Conservation (phyloP, 352 stramenopile genomes). For the Pythium myriotylum region DNA sequence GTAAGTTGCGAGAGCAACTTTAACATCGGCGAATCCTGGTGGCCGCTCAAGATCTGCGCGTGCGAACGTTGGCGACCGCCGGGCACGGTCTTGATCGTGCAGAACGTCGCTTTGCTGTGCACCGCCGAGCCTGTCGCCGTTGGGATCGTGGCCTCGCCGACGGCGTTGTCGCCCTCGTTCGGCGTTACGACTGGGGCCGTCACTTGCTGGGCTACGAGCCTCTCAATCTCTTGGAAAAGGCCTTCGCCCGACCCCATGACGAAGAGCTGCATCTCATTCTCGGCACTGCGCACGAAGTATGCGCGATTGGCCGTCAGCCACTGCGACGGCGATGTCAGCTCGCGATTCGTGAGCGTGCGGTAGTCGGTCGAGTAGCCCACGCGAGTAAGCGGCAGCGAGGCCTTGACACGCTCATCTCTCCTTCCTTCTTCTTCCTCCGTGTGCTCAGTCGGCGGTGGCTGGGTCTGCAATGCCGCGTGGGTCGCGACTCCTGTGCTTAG, state of each 20-base stretch:
- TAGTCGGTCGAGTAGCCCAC: conserved; percentile 62
- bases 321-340: conserved; percentile 39
- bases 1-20: conserved; percentile 66
- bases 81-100: conserved; percentile 59
- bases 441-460: not conserved
- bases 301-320: conserved; percentile 47
- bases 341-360: conserved; percentile 47
- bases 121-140: conserved; percentile 33
- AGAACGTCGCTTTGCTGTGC: conserved; percentile 75
- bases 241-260: conserved; percentile 73
- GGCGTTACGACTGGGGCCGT: conserved; percentile 43
- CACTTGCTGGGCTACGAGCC: conserved; percentile 62
- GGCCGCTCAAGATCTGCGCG: conserved; percentile 31
- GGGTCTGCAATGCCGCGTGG: conserved; percentile 14
- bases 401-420: conserved; percentile 7
- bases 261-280: conserved; percentile 81
- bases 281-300: conserved; percentile 50
- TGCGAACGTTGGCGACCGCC: conserved; percentile 12
- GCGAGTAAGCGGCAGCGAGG: conserved; percentile 17
- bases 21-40: conserved; percentile 42
- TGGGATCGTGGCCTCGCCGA: conserved; percentile 58
- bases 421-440: not conserved
- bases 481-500: conserved; percentile 1
- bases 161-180: not conserved
- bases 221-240: conserved; percentile 69